Percentiles rank a stretch among this genome's conserved stretches.
These are phyloP conservation scores for Ceratocystis destructans DNA, from an alignment of 2,329 filamentous ascomycete genomes.

Conservation along the genomic window DNA sequence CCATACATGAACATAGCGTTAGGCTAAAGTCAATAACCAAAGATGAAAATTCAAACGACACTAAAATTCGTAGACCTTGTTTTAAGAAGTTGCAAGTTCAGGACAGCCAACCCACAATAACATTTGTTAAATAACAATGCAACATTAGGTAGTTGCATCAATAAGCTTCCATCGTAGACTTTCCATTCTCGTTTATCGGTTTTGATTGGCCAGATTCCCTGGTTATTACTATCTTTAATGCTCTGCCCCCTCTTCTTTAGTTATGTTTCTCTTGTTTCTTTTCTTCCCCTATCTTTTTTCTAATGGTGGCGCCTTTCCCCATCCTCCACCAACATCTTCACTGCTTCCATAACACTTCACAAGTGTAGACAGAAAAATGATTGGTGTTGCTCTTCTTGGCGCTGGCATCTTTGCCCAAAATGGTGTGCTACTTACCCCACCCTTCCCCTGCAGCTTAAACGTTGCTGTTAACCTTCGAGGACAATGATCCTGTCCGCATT, in stretches of 20 bases:
- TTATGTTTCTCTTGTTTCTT: background rate
- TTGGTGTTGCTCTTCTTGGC: constrained; percentile 47
- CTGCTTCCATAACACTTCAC: no score
- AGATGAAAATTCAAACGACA: background rate
- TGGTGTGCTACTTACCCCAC: constrained; percentile 27
- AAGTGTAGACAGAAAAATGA: constrained; percentile 12
- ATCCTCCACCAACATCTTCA: background rate
- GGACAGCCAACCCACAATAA: background rate
- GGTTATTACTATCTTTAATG: background rate
- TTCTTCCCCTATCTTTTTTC: background rate
- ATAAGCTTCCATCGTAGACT: background rate
- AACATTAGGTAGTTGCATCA: background rate
- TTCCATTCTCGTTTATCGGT: background rate
- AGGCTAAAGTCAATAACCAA: background rate
- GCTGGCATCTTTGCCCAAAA: constrained; percentile 49
- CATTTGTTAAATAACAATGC: background rate
- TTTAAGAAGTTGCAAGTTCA: background rate
- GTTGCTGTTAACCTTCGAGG: background rate
- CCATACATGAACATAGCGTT: no score
- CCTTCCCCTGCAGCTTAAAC: background rate
- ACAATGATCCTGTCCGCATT: no score
- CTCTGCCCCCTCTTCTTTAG: background rate
- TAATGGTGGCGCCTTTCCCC: background rate
- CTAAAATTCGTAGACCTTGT: background rate
- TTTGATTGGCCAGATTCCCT: background rate